These are phyloP conservation scores for Ormosia emarginata DNA, from an alignment of 306 rosid species.

Conservation along the genomic window DNA sequence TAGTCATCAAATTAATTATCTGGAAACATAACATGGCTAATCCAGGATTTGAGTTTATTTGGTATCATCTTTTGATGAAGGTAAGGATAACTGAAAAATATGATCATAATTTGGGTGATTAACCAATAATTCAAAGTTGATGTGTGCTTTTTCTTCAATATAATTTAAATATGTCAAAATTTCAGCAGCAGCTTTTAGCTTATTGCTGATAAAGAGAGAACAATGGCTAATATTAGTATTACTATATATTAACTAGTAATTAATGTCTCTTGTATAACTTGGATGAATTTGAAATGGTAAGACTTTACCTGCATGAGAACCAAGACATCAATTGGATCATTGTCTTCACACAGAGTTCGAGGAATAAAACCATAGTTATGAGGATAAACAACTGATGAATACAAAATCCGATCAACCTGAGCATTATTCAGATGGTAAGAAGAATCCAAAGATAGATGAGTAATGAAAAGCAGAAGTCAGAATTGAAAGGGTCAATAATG, in stretches of 20 bases:
- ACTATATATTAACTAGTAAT: neutral
- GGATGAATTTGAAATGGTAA: conserved; percentile 9
- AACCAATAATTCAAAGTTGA: neutral
- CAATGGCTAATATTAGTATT: neutral
- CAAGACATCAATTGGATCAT: conserved; percentile 89
- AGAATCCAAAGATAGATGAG: neutral
- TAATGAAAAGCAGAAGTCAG: conserved; percentile 6
- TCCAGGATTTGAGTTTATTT: neutral
- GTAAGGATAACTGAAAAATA: neutral
- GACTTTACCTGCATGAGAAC: conserved; percentile 87
- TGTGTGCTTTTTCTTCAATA: neutral
- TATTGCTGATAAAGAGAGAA: neutral
- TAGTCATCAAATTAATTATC: neutral
- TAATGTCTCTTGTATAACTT: neutral
- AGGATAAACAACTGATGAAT: conserved; percentile 92
- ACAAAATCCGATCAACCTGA: conserved; percentile 90
- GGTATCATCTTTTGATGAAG: neutral
- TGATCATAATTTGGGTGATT: neutral
- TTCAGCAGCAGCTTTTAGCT: neutral
- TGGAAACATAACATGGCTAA: neutral
- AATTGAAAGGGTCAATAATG: neutral
- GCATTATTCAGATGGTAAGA: conserved; percentile 26
- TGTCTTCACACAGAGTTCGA: conserved; percentile 93
- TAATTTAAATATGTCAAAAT: neutral
- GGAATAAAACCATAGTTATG: conserved; percentile 96